These are phyloP conservation scores for Acorus calamus DNA, from an alignment of 106 monocot genomes.

Conservation along the genomic window DNA sequence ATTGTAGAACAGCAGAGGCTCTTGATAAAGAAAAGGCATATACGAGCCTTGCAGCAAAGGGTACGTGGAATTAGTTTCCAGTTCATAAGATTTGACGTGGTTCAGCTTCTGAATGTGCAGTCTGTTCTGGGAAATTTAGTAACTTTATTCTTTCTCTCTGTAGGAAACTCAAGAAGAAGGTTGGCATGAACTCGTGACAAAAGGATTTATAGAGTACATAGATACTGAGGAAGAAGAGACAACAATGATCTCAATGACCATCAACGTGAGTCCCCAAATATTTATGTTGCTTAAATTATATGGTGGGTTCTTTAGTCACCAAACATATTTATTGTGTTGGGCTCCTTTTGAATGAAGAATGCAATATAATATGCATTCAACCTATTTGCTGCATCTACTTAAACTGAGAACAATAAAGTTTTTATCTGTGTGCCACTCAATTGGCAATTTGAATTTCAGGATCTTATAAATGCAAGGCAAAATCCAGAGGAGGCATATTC, in stretches of 20 bases:
- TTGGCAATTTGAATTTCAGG: conserved; percentile 28
- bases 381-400: background rate
- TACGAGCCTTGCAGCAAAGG: conserved; percentile 76
- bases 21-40: conserved; percentile 84
- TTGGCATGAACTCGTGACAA: conserved; percentile 93
- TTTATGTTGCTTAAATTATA: no score
- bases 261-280: conserved; percentile 55
- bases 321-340: no score
- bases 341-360: no score
- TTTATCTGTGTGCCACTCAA: no score
- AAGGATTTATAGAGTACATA: conserved; percentile 92
- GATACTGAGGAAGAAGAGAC: conserved; percentile 98
- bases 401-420: background rate
- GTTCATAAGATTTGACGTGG: no score
- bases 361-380: no score
- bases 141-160: background rate
- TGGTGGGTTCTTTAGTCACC: no score
- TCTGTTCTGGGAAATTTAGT: no score
- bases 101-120: no score
- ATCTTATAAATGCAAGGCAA: conserved; percentile 84
- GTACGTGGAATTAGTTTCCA: conserved; percentile 13
- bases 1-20: conserved; percentile 94
- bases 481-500: conserved; percentile 86
- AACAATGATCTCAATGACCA: conserved; percentile 99
- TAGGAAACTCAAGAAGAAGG: conserved; percentile 91